phyloP scores from a whole-genome alignment of 306 rosid genomes.

The Rosa chinensis region DNA sequence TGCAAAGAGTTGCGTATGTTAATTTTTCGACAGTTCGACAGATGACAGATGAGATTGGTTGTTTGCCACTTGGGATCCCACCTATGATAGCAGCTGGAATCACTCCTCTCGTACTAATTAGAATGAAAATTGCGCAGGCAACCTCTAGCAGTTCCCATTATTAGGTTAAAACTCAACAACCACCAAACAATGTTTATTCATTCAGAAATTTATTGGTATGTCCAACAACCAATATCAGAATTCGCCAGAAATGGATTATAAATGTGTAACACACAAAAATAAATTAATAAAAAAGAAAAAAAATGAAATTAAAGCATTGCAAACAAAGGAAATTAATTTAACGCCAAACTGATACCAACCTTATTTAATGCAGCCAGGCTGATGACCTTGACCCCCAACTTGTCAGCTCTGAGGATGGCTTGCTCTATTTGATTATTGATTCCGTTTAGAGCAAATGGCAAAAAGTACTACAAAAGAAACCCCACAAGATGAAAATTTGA shows the following conservation, averaged over 20 bases:
- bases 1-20: not conserved
- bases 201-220: conserved; percentile 15
- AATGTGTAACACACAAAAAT: not conserved
- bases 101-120: not conserved
- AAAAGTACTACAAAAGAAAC: conserved; percentile 61
- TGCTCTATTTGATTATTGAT: conserved; percentile 84
- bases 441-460: conserved; percentile 86
- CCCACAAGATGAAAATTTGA: not conserved
- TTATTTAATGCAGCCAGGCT: conserved; percentile 97
- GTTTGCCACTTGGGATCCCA: not conserved
- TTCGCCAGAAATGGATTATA: conserved; percentile 9
- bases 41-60: not conserved
- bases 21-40: not conserved
- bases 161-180: conserved; percentile 10
- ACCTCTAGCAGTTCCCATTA: conserved; percentile 2
- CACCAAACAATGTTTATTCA: not conserved
- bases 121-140: not conserved
- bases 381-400: conserved; percentile 81
- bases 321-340: not conserved
- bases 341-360: conserved; percentile 44
- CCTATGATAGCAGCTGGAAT: not conserved
- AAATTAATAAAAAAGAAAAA: not conserved
- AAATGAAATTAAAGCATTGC: not conserved
- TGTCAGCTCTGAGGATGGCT: conserved; percentile 87
- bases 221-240: conserved; percentile 45